Conservation (phyloP, 164 flowering plant genomes). For the Liquidambar formosana region DNA sequence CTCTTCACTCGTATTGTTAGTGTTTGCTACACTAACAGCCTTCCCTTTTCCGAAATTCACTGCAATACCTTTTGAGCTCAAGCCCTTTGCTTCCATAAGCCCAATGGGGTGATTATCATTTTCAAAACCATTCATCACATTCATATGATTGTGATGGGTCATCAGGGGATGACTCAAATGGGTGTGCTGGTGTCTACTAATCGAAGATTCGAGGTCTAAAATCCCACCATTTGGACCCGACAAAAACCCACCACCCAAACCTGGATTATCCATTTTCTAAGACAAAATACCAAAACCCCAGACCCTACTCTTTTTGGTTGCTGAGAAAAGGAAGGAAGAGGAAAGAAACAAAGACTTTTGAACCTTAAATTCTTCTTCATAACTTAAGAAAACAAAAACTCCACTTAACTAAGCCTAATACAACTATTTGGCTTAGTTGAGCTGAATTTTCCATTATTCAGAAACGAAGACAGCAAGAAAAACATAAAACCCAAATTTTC, state of each 20-base stretch:
- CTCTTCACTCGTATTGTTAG: conserved; percentile 40
- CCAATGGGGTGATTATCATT: conserved; percentile 28
- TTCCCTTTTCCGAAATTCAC: conserved; percentile 39
- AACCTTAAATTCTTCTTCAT: no score
- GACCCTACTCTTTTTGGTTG: neutral
- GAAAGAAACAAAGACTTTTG: no score
- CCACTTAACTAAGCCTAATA: no score
- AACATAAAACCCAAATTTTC: no score
- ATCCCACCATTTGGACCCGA: conserved; percentile 38
- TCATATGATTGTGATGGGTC: conserved; percentile 32
- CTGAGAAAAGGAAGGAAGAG: neutral
- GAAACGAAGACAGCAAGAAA: no score
- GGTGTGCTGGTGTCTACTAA: conserved; percentile 32
- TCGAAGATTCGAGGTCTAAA: conserved; percentile 40
- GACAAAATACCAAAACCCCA: neutral
- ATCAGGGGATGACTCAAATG: conserved; percentile 23
- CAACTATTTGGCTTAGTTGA: no score
- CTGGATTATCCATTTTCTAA: conserved; percentile 40
- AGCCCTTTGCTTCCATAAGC: conserved; percentile 23
- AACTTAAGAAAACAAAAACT: no score
- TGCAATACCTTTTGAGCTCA: conserved; percentile 19
- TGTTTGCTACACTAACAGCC: conserved; percentile 13
- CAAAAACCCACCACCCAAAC: conserved; percentile 44
- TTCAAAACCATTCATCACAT: conserved; percentile 27
- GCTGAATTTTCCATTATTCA: no score